A percentile compares a stretch with the other conserved stretches of the same genome.
Evolutionary conservation across 2,329 filamentous ascomycete genomes (phyloP).

Genomic region (Sarocladiaceae sp.): DNA sequence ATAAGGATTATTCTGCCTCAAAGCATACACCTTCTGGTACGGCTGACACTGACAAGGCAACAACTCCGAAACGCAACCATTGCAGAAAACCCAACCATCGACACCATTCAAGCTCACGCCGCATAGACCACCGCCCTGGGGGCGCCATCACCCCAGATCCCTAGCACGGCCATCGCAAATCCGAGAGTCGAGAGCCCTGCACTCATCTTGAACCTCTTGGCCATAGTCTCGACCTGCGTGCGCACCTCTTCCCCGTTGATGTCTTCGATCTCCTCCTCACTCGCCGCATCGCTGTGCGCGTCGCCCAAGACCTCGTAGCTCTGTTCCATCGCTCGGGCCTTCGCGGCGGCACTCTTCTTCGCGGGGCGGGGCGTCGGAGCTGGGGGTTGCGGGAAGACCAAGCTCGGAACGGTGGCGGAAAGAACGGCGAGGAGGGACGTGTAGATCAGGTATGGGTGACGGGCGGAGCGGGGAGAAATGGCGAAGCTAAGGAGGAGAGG

Average conservation of each 20-base stretch:
- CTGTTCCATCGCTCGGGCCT: conserved; percentile 51
- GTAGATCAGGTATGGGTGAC: conserved; percentile 89
- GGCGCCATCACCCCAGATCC: conserved; percentile 60
- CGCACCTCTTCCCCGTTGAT: conserved; percentile 59
- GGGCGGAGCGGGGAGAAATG: conserved; percentile 65
- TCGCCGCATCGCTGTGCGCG: conserved; percentile 40
- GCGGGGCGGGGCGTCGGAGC: conserved; percentile 21
- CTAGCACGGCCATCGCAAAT: conserved; percentile 56
- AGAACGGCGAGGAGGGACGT: conserved; percentile 63
- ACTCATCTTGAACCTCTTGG: conserved; percentile 47
- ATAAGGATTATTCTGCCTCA: no score
- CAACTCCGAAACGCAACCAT: background rate
- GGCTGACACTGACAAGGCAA: no score
- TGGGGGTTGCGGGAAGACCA: conserved; percentile 33
- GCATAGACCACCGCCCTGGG: conserved; percentile 27
- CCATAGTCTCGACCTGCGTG: conserved; percentile 48
- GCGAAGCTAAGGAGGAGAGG: conserved; percentile 73
- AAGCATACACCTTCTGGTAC: no score
- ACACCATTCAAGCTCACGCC: conserved; percentile 22
- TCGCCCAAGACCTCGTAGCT: conserved; percentile 65
- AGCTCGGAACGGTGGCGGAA: conserved; percentile 47
- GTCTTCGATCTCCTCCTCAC: conserved; percentile 39
- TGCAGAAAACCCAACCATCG: background rate
- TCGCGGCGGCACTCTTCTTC: conserved; percentile 19
- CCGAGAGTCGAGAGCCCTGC: conserved; percentile 48